Evolutionary conservation across 352 stramenopile genomes (phyloP), one percentile per base, ranked within the genome.

Genomic region (Pythium coloratum): DNA sequence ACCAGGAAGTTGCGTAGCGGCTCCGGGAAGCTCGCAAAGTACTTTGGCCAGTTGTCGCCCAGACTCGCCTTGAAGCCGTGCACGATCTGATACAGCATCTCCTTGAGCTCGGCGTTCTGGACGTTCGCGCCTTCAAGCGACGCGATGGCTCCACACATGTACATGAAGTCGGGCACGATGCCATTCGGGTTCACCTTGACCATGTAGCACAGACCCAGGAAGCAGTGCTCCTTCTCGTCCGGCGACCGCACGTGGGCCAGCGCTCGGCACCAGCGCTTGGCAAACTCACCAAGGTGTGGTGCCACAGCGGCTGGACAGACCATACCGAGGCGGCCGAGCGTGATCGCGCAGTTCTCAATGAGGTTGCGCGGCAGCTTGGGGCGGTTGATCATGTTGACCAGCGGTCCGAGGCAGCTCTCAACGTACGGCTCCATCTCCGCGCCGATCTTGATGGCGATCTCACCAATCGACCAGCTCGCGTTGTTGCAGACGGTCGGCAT

Each of bases 401-500:
- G 64, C 44, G 84, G 82, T 3, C 34, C 75, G 49, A 97, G 74
- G 55, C 81, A 88, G 38, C 61, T 78, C 62, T 91, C 78, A 6
- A 95, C 86, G 59, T 88, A 97, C 57, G 88, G 88, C 64, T 90
- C 76, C 72, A 97, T 95, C 42, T 94, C 89, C n/a, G 73, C 72
- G 24, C 86, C 86, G 24, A 94, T 88, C 55, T 90, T 87, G 36
- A 96, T 77, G 8, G 90, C 88, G 62, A 97, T 95, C 72, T 97
- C 90, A 12, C 90, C 90, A 13, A 97, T 84, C 33, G 90, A 93
- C 90, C 90, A 97, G 64, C 89, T 96, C 47, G 90, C 90, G 70
- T 97, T 97, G 78, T 97, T 97, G 85, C 90, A 97, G 57, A 97
- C 90, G 7, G 86, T 95, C 42, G 89, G 86, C 63, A 90, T 78